Evolutionary conservation across 2,329 filamentous ascomycete genomes (phyloP), one percentile per base, ranked within the genome.

Genomic region (Aplosporella prunicola): DNA sequence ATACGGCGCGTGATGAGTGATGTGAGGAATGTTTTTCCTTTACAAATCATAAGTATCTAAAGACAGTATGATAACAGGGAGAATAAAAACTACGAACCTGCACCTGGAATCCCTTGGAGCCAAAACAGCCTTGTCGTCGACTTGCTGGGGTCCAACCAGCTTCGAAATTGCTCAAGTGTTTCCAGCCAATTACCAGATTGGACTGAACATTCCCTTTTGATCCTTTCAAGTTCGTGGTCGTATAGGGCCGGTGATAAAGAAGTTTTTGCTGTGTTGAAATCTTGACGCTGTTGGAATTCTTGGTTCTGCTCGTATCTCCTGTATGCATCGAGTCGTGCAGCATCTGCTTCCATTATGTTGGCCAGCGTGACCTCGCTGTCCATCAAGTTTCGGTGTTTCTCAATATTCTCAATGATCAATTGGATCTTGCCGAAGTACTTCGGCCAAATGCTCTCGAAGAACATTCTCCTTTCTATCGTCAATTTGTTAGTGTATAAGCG

Each of bases 401-500:
- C 9, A 5, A 47, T 42, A 32, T 36, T 41, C 13, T 59, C 27
- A 8, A 13, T 4, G 20, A 45, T 27, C 4, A 43, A 14, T 10
- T 32, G 13, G 10, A 45, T 66, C 25, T 51, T 52, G 3, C 45
- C 43, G 16, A 29, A 25, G 9, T 53, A 42, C 20, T 41, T 53
- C 17, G 55, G 52, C 55, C 56, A 59, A 4, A 58, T 11, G 1
- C 46, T 34, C 29, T 58, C 51, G 29, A 60, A 57, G 5, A 56
- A 9, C 27, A 45, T 25, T 33, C 40, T 45, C 46, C 46, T 51
- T 5, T 46, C 55, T 57, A 30, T 15, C 5, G 15, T 18, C 9
- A 27, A 18, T 34, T 17, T 14, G n/a, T n/a, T n/a, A n/a, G n/a
- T n/a, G n/a, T n/a, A n/a, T n/a, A n/a, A n/a, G n/a, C n/a, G n/a